Percentiles rank a stretch among this genome's conserved stretches.
Evolutionary conservation across 805 yeast genomes (phyloP).

Genomic region (Sugiyamaella marilandica): DNA sequence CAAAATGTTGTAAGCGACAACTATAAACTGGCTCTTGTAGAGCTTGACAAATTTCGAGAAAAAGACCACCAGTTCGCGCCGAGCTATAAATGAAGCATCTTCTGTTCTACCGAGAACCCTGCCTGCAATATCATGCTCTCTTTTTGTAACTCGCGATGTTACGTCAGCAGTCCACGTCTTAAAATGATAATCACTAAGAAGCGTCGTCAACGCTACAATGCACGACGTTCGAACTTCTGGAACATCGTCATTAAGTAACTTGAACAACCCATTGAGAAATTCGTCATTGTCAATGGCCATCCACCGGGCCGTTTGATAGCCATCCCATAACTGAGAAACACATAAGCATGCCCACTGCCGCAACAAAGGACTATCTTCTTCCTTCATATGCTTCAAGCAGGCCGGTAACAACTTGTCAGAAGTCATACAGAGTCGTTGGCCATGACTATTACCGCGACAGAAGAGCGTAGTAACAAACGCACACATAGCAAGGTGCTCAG

Average conservation of each 20-base stretch:
- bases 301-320: conserved; percentile 69
- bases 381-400: conserved; percentile 58
- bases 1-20: conserved; percentile 79
- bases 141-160: background rate
- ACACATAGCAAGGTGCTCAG: conserved; percentile 93
- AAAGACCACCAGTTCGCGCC: conserved; percentile 78
- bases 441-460: conserved; percentile 71
- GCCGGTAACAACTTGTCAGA: conserved; percentile 60
- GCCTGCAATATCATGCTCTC: conserved; percentile 56
- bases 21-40: conserved; percentile 69
- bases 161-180: conserved; percentile 10
- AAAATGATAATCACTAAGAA: conserved; percentile 41
- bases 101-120: conserved; percentile 62
- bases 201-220: conserved; percentile 65
- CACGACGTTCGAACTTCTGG: conserved; percentile 93
- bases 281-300: conserved; percentile 62
- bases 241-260: conserved; percentile 73
- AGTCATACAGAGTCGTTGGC: conserved; percentile 74
- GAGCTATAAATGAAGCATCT: conserved; percentile 85
- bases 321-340: conserved; percentile 69
- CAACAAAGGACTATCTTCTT: conserved; percentile 75
- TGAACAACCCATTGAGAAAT: conserved; percentile 40
- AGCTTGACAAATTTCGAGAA: conserved; percentile 68
- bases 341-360: conserved; percentile 90
- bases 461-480: conserved; percentile 84